phyloP scores from a whole-genome alignment of 805 yeast species.

The Metahyphopichia silvanorum region DNA sequence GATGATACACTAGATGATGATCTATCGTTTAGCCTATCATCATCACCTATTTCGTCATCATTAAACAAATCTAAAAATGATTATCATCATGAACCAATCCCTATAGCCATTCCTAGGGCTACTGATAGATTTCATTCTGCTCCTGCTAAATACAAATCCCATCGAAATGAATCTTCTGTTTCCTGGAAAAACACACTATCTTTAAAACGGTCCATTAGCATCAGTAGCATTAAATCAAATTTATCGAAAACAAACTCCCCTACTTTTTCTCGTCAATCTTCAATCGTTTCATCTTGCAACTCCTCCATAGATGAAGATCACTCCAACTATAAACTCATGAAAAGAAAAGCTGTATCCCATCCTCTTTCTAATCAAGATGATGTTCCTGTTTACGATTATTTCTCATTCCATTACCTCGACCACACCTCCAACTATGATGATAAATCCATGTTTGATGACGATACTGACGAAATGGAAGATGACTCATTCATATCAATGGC shows the following conservation, averaged over 20 bases:
- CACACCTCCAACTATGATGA: not conserved
- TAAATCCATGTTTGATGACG: not conserved
- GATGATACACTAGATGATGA: too few relatives aligned
- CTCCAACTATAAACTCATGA: not conserved
- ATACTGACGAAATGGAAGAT: not conserved
- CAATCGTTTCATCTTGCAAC: not conserved
- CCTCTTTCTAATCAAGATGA: conserved; percentile 3
- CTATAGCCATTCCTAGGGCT: too few relatives aligned
- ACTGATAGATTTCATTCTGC: too few relatives aligned
- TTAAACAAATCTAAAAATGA: too few relatives aligned
- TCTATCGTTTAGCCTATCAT: too few relatives aligned
- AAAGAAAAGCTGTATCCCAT: conserved; percentile 1
- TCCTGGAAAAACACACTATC: too few relatives aligned
- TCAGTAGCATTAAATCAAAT: conserved; percentile 7
- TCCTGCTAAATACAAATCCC: too few relatives aligned
- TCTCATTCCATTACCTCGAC: not conserved
- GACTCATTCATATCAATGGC: conserved; percentile 5
- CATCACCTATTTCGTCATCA: too few relatives aligned
- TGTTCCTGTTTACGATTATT: conserved; percentile 1
- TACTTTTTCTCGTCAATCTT: not conserved
- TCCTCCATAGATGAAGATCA: conserved; percentile 1
- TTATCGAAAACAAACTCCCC: not conserved
- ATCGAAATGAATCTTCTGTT: too few relatives aligned
- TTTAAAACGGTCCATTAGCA: conserved; percentile 6
- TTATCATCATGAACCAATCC: too few relatives aligned